A percentile compares a stretch with the other conserved stretches of the same genome.
Conservation (phyloP, 2,329 filamentous ascomycete species). For the Aspergillus hiratsukae region DNA sequence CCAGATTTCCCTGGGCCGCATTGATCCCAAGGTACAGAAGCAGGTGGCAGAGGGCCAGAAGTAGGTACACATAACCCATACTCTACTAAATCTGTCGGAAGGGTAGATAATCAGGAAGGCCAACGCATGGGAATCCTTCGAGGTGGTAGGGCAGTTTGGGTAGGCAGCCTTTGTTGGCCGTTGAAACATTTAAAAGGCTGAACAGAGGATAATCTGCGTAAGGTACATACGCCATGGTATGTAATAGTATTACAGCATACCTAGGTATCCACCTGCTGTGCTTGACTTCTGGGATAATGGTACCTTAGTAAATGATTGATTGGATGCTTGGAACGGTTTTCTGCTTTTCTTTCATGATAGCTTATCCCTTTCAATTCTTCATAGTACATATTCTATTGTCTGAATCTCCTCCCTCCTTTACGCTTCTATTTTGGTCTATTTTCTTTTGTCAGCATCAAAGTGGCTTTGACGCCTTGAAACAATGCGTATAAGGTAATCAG, state of each 20-base stretch:
- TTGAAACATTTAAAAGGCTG: neutral
- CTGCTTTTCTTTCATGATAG: neutral
- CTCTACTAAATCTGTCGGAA: constrained; percentile 1
- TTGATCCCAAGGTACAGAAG: neutral
- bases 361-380: neutral
- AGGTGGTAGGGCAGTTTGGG: neutral
- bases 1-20: neutral
- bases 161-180: neutral
- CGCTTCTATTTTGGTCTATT: neutral
- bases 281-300: neutral
- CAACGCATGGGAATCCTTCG: neutral
- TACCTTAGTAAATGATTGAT: too few species aligned
- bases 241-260: neutral
- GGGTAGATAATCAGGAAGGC: constrained; percentile 8
- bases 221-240: neutral
- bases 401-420: neutral
- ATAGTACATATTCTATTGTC: neutral
- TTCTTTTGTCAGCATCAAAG: neutral
- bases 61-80: neutral
- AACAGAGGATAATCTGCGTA: neutral
- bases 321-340: too few species aligned
- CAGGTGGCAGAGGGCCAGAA: neutral
- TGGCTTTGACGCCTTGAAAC: neutral
- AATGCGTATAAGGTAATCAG: neutral
- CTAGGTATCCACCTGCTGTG: too few species aligned